Evolutionary conservation across 768 basidiomycete species (phyloP).

Genomic region (Lactarius evosmus): DNA sequence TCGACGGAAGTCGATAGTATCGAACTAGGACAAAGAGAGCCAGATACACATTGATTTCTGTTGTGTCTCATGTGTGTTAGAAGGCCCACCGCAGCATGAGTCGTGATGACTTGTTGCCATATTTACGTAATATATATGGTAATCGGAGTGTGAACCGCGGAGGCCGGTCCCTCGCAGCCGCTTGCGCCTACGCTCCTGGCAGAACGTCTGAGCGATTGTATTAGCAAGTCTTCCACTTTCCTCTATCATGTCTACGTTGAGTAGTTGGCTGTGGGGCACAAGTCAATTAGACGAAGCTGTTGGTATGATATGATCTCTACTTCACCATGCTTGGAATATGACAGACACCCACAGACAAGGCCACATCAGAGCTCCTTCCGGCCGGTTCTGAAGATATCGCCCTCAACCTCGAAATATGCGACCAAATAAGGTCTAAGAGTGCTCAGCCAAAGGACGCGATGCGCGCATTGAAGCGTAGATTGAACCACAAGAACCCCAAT

Average conservation of each 20-base stretch:
- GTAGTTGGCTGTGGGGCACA: constrained; percentile 28
- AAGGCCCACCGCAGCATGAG: too few species aligned
- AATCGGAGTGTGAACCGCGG: constrained; percentile 19
- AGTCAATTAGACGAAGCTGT: constrained; percentile 28
- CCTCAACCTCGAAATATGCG: constrained; percentile 91
- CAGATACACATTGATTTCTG: background rate
- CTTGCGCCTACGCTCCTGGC: background rate
- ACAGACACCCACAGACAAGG: constrained; percentile 60
- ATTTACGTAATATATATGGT: background rate
- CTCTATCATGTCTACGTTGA: constrained; percentile 25
- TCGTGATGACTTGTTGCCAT: too few species aligned
- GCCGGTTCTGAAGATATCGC: constrained; percentile 87
- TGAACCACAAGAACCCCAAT: constrained; percentile 94
- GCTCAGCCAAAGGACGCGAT: constrained; percentile 83
- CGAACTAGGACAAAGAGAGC: too few species aligned
- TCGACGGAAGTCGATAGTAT: too few species aligned
- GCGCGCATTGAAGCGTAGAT: constrained; percentile 79
- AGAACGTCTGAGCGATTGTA: background rate
- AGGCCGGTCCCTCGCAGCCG: background rate
- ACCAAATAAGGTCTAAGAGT: constrained; percentile 91
- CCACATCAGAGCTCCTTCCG: constrained; percentile 87
- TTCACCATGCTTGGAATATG: background rate
- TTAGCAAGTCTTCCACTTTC: constrained; percentile 3
- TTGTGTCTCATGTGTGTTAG: too few species aligned
- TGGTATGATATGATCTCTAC: constrained; percentile 12